These are phyloP conservation scores for Phylloboletellus chloephorus DNA, from an alignment of 1,284 basidiomycete genomes.

Conservation along the genomic window DNA sequence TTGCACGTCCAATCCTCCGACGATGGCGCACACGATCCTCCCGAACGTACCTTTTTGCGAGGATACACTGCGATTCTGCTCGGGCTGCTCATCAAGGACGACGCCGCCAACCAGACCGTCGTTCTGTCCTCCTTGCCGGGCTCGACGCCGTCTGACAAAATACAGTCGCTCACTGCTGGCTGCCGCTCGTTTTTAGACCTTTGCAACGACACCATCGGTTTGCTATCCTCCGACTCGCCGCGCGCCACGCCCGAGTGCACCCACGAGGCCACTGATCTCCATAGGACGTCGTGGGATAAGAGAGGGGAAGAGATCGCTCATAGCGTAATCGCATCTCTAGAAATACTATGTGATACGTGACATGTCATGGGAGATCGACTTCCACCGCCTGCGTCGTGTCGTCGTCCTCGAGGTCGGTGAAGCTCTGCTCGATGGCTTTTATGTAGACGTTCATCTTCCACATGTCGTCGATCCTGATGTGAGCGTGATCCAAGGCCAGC, in stretches of 20 bases:
- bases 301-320: conserved; percentile 42
- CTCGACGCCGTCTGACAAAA: conserved; percentile 31
- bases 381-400: conserved; percentile 11
- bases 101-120: conserved; percentile 38
- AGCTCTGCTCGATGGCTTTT: conserved; percentile 64
- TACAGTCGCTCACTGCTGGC: conserved; percentile 46
- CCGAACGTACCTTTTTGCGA: conserved; percentile 44
- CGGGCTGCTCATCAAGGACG: conserved; percentile 58
- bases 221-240: conserved; percentile 9
- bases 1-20: conserved; percentile 17
- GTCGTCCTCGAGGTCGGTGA: conserved; percentile 48
- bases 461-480: conserved; percentile 69
- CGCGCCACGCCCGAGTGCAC: conserved; percentile 4
- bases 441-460: conserved; percentile 77
- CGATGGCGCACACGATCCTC: conserved; percentile 28
- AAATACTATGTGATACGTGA: conserved; percentile 19
- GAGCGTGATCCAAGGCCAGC: conserved; percentile 78
- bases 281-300: conserved; percentile 27
- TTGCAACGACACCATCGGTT: conserved; percentile 35
- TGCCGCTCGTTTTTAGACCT: conserved; percentile 55
- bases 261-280: conserved; percentile 10
- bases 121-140: conserved; percentile 44
- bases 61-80: conserved; percentile 69
- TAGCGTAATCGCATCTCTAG: conserved; percentile 49
- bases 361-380: conserved; percentile 18